Evolutionary conservation across 164 flowering plant genomes (phyloP).

Genomic region (Protea cynaroides): DNA sequence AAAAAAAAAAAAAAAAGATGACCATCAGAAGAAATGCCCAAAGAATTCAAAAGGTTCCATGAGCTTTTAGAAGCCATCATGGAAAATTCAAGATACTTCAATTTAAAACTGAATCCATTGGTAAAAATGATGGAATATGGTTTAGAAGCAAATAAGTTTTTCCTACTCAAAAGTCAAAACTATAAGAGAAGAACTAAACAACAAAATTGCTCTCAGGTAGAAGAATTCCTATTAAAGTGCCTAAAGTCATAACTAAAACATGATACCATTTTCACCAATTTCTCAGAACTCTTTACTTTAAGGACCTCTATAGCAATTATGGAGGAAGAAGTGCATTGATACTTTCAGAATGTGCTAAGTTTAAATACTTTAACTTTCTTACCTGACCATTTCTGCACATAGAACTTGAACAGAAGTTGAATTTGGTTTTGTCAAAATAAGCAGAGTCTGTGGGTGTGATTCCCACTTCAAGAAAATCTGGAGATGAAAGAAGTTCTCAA

Average conservation of each 20-base stretch:
- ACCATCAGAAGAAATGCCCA: too few species aligned
- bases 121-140: too few species aligned
- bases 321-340: background rate
- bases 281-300: background rate
- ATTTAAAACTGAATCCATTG: too few species aligned
- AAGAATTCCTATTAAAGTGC: background rate
- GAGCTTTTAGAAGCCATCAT: too few species aligned
- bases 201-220: too few species aligned
- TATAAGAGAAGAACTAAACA: too few species aligned
- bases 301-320: background rate
- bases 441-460: slow-evolving; percentile 75
- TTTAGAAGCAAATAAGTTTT: too few species aligned
- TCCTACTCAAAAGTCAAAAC: too few species aligned
- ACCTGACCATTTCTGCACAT: slow-evolving; percentile 92
- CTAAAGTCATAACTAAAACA: background rate
- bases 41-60: too few species aligned
- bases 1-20: too few species aligned
- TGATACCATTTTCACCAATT: background rate
- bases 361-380: slow-evolving; percentile 11
- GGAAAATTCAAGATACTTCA: too few species aligned
- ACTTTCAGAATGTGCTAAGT: slow-evolving; percentile 5
- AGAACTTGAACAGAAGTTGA: slow-evolving; percentile 65
- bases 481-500: slow-evolving; percentile 21
- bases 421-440: slow-evolving; percentile 90
- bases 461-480: slow-evolving; percentile 97